A percentile compares a stretch with the other conserved stretches of the same genome.
Conservation (phyloP, 148 eudicot species). For the Rhododendron vialii region DNA sequence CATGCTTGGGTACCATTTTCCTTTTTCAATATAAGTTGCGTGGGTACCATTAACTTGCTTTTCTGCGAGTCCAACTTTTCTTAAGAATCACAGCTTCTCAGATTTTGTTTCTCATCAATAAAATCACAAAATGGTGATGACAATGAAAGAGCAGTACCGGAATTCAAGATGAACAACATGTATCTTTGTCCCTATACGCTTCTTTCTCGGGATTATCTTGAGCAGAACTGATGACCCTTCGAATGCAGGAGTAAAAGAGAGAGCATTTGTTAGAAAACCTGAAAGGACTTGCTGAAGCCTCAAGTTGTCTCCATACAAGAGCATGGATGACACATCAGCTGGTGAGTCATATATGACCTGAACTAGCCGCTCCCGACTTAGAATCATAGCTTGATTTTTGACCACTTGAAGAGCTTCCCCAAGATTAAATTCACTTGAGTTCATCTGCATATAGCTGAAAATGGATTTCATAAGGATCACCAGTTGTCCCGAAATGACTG, state of each 20-base stretch:
- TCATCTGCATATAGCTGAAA: constrained; percentile 71
- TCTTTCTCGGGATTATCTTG: constrained; percentile 44
- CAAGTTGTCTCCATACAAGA: constrained; percentile 60
- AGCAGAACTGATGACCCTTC: constrained; percentile 58
- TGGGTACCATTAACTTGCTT: neutral
- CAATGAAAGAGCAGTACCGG: constrained; percentile 38
- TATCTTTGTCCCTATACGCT: constrained; percentile 54
- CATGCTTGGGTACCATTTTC: neutral
- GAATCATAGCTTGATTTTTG: constrained; percentile 59
- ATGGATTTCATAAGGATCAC: constrained; percentile 11
- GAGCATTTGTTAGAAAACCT: constrained; percentile 61
- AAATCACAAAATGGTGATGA: neutral
- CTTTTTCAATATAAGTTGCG: neutral
- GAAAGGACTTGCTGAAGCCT: constrained; percentile 94
- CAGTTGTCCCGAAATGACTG: neutral
- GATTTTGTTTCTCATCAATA: neutral
- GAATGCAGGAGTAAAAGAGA: constrained; percentile 58
- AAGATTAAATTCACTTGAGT: constrained; percentile 55
- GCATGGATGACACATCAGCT: constrained; percentile 47
- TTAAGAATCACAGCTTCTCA: neutral
- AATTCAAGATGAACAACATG: constrained; percentile 77
- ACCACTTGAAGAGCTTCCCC: constrained; percentile 68
- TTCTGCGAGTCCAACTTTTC: neutral
- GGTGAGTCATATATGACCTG: constrained; percentile 52
- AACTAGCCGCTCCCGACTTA: constrained; percentile 64